Conservation (phyloP, 148 eudicot genomes). For the Talinum fruticosum region DNA sequence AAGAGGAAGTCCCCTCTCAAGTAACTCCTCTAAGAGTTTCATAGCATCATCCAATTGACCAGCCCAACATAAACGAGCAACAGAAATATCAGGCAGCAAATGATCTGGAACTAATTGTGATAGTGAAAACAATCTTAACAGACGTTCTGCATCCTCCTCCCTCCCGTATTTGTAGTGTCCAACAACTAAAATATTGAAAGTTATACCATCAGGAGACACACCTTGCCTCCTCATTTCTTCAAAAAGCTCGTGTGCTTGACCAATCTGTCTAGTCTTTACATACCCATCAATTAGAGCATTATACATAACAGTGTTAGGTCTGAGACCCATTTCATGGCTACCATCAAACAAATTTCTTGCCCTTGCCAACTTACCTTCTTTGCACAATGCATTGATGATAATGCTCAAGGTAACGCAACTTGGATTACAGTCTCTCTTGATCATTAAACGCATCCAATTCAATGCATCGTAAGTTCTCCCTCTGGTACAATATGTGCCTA, state of each 20-base stretch:
- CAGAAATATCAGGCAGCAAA: constrained; percentile 56
- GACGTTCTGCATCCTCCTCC: constrained; percentile 50
- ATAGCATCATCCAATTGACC: constrained; percentile 67
- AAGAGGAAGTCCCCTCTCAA: constrained; percentile 63
- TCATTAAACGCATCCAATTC: constrained; percentile 60
- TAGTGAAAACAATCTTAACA: constrained; percentile 52
- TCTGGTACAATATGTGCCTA: constrained; percentile 57
- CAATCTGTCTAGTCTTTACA: constrained; percentile 72
- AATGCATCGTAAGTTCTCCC: constrained; percentile 63
- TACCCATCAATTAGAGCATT: constrained; percentile 79
- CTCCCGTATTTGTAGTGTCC: constrained; percentile 74
- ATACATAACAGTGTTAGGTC: constrained; percentile 46
- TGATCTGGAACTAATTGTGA: constrained; percentile 49
- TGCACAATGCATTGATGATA: constrained; percentile 64
- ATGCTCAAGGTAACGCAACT: constrained; percentile 51
- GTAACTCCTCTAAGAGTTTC: constrained; percentile 45
- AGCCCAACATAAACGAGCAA: constrained; percentile 79
- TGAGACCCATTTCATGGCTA: constrained; percentile 47
- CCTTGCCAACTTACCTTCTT: constrained; percentile 66
- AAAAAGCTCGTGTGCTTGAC: constrained; percentile 57
- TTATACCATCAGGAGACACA: constrained; percentile 71
- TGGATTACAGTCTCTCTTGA: constrained; percentile 54
- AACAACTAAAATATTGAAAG: constrained; percentile 72
- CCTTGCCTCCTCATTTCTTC: constrained; percentile 59
- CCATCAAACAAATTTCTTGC: constrained; percentile 63